Evolutionary conservation across 257 asterid genomes (phyloP).

Genomic region (Capsicum baccatum): DNA sequence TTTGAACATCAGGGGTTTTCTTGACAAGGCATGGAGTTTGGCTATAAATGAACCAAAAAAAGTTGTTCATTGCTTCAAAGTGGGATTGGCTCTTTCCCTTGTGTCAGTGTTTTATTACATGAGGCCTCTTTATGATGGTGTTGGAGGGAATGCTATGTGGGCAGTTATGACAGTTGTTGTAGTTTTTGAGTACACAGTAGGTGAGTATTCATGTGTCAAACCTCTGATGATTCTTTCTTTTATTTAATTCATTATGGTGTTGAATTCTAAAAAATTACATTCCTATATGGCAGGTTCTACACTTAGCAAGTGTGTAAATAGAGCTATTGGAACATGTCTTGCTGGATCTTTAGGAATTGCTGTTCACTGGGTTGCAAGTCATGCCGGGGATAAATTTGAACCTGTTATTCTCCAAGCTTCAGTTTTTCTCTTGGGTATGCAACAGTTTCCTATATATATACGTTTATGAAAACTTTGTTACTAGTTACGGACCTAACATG

Average conservation of each 20-base stretch:
- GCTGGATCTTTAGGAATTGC: slow-evolving; percentile 87
- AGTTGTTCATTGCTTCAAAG: slow-evolving; percentile 69
- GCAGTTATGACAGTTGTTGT: slow-evolving; percentile 91
- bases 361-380: slow-evolving; percentile 87
- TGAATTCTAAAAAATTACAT: not conserved
- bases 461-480: not conserved
- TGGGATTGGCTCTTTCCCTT: slow-evolving; percentile 71
- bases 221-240: not conserved
- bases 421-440: slow-evolving; percentile 72
- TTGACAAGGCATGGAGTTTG: slow-evolving; percentile 64
- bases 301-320: slow-evolving; percentile 65
- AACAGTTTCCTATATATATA: not conserved
- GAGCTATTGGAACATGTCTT: slow-evolving; percentile 61
- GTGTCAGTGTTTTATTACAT: slow-evolving; percentile 82
- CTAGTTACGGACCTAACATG: not conserved
- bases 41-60: slow-evolving; percentile 71
- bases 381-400: slow-evolving; percentile 58
- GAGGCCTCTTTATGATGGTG: slow-evolving; percentile 78
- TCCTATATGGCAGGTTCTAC: slow-evolving; percentile 61
- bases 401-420: slow-evolving; percentile 73
- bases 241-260: not conserved
- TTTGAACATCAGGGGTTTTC: slow-evolving; percentile 43
- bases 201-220: slow-evolving; percentile 41
- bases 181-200: slow-evolving; percentile 79
- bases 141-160: slow-evolving; percentile 92